phyloP scores from a whole-genome alignment of 164 flowering plant species.

The Tetracentron sinense region DNA sequence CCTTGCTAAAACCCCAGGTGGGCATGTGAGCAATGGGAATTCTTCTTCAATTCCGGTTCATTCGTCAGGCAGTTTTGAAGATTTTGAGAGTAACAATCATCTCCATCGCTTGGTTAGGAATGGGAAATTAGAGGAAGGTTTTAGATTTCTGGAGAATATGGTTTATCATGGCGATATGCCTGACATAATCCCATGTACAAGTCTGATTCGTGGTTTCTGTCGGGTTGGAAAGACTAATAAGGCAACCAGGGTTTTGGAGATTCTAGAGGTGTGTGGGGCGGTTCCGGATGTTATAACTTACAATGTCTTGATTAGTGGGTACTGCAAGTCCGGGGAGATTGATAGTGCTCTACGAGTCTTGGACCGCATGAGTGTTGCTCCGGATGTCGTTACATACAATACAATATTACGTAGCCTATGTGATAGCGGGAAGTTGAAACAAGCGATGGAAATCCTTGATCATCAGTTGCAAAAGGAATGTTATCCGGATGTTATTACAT shows the following conservation, averaged over 20 bases:
- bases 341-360: slow-evolving; percentile 56
- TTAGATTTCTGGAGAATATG: slow-evolving; percentile 56
- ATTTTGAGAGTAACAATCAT: slow-evolving; percentile 50
- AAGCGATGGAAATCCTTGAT: slow-evolving; percentile 73
- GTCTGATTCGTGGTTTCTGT: slow-evolving; percentile 72
- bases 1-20: slow-evolving; percentile 18
- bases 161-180: slow-evolving; percentile 61
- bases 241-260: slow-evolving; percentile 63
- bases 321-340: slow-evolving; percentile 75
- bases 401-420: slow-evolving; percentile 72
- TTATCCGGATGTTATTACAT: slow-evolving; percentile 77
- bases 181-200: slow-evolving; percentile 65
- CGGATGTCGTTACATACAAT: slow-evolving; percentile 81
- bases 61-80: slow-evolving; percentile 35
- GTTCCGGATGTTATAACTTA: slow-evolving; percentile 85
- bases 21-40: slow-evolving; percentile 23
- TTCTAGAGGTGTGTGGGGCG: slow-evolving; percentile 71
- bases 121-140: slow-evolving; percentile 62
- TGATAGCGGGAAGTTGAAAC: slow-evolving; percentile 58
- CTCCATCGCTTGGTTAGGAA: slow-evolving; percentile 55
- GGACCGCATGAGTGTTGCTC: slow-evolving; percentile 72
- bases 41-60: slow-evolving; percentile 4
- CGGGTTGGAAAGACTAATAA: slow-evolving; percentile 52
- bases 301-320: slow-evolving; percentile 76
- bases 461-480: slow-evolving; percentile 53